Conservation (phyloP, 176 grass and related monocot species). For the Juncus inflexus region DNA sequence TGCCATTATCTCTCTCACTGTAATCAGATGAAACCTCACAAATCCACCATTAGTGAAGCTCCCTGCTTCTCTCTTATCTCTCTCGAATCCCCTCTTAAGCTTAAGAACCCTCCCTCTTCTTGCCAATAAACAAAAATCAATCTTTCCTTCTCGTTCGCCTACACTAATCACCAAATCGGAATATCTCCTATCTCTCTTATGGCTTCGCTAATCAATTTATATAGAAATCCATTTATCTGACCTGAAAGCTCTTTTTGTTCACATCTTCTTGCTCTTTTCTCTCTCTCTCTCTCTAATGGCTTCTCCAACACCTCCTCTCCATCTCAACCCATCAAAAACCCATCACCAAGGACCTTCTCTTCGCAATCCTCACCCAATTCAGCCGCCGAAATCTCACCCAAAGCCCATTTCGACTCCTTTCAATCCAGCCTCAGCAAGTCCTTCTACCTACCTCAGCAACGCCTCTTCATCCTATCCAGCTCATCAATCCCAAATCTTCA, state of each 20-base stretch:
- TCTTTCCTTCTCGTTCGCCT: background rate
- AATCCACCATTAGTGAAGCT: background rate
- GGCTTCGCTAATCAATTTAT: background rate
- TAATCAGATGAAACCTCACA: slow-evolving; percentile 6
- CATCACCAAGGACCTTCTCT: slow-evolving; percentile 14
- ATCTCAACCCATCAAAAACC: slow-evolving; percentile 36
- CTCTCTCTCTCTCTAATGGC: slow-evolving; percentile 38
- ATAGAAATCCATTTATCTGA: background rate
- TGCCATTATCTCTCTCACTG: background rate
- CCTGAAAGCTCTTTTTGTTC: background rate
- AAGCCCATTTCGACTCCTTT: slow-evolving; percentile 12
- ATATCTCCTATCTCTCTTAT: background rate
- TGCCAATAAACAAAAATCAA: background rate
- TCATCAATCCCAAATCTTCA: slow-evolving; percentile 36
- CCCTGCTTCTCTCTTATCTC: background rate
- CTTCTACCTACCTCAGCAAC: background rate
- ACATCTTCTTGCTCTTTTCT: background rate
- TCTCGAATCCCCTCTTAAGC: background rate
- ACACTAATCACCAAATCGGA: too few species aligned
- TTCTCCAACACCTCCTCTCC: slow-evolving; percentile 53
- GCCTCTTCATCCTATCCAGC: slow-evolving; percentile 21
- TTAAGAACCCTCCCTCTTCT: background rate
- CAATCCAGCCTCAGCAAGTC: slow-evolving; percentile 2
- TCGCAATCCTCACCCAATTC: slow-evolving; percentile 16
- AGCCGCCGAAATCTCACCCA: slow-evolving; percentile 7